phyloP scores from a whole-genome alignment of 2,329 filamentous ascomycete genomes.

The Fusarium globosum region DNA sequence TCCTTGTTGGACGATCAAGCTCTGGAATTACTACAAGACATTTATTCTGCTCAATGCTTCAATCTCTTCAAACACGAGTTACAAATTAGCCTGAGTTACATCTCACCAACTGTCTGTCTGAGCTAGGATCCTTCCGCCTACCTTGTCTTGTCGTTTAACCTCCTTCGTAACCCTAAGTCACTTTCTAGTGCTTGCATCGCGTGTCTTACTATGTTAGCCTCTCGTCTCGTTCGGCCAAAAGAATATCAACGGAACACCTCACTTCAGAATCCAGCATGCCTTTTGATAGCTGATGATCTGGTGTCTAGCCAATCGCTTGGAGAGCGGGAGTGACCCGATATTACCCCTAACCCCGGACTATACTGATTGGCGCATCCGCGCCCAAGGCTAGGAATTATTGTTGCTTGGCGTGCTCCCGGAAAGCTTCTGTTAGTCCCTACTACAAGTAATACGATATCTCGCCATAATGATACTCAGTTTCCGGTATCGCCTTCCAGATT shows the following conservation, averaged over 20 bases:
- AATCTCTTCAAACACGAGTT: fast-evolving
- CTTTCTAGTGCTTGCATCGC: neutral
- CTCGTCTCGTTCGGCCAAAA: fast-evolving
- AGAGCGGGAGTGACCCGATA: neutral
- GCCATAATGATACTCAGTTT: neutral
- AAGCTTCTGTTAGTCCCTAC: neutral
- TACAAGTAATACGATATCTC: neutral
- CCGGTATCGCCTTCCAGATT: neutral
- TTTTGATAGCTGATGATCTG: neutral
- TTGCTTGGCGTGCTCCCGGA: neutral
- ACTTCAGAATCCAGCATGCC: fast-evolving
- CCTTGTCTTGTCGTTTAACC: neutral
- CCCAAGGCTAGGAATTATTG: neutral
- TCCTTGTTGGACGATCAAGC: neutral
- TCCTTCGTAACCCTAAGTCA: no score
- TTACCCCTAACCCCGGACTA: neutral
- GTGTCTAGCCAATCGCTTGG: neutral
- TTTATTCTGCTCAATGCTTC: fast-evolving
- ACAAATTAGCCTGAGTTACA: fast-evolving
- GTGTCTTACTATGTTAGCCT: neutral
- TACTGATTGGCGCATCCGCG: neutral
- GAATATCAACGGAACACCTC: fast-evolving
- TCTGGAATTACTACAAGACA: fast-evolving
- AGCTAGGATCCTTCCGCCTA: neutral
- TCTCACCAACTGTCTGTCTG: fast-evolving